A percentile compares a stretch with the other conserved stretches of the same genome.
phyloP scores from a whole-genome alignment of 257 asterid genomes.

The Schizonepeta tenuifolia region DNA sequence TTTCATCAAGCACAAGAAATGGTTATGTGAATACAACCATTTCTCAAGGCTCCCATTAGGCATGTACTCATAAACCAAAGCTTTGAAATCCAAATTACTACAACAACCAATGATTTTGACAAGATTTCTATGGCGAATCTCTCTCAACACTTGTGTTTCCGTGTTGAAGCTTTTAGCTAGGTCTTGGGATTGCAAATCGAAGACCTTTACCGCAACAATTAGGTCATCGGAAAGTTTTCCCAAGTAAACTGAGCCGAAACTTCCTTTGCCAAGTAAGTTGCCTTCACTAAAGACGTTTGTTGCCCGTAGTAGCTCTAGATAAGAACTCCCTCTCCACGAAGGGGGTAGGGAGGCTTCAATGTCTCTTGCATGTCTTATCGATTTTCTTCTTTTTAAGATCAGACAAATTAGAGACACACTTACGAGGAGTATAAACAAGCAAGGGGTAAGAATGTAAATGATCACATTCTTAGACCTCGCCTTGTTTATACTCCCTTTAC shows the following conservation, averaged over 20 bases:
- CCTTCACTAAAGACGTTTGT: constrained; percentile 46
- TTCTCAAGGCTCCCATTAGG: constrained; percentile 39
- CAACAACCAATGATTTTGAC: constrained; percentile 43
- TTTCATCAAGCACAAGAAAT: constrained; percentile 29
- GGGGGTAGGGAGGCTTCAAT: constrained; percentile 12
- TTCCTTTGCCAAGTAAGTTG: constrained; percentile 52
- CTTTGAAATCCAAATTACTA: constrained; percentile 34
- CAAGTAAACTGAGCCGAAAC: constrained; percentile 52
- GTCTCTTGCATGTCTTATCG: background rate
- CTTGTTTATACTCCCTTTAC: constrained; percentile 30
- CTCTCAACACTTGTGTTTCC: constrained; percentile 41
- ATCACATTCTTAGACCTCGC: constrained; percentile 1
- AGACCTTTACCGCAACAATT: constrained; percentile 44
- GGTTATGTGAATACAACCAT: constrained; percentile 37
- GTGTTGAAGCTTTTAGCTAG: constrained; percentile 34
- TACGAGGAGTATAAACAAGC: background rate
- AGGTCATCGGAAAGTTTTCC: constrained; percentile 46
- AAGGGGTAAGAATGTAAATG: constrained; percentile 27
- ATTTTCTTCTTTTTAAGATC: background rate
- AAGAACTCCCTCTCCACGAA: constrained; percentile 43
- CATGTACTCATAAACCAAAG: constrained; percentile 43
- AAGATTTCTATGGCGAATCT: constrained; percentile 50
- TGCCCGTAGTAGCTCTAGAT: constrained; percentile 42
- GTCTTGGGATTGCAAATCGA: constrained; percentile 37
- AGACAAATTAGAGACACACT: background rate